Base-by-base conservation (phyloP, 2,329 filamentous ascomycete species). In the Fusarium sp. region DNA sequence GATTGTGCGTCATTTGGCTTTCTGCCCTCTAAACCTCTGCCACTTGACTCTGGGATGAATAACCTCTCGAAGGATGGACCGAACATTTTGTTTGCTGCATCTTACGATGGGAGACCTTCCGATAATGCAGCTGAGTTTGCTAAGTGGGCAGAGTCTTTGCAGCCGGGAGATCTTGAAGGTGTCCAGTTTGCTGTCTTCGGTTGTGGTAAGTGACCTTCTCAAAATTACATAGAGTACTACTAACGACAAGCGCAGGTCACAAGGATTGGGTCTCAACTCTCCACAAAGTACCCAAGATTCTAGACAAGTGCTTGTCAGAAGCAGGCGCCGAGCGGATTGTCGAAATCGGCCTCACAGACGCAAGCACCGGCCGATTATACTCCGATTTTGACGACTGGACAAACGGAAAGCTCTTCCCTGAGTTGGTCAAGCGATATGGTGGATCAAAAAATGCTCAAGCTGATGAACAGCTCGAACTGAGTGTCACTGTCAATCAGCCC, bases 361-460 rank as follows among this genome's bases (percentile, higher is more conserved):
- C 85, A 3, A 85, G 87, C 1, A 79, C 82, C 8, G 83, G 87
- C 7, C 88, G 91, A 67, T 88, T 91, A 78, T 90, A 91, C 64
- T 84, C 84, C 50, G 86, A 88, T 56, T 83, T 92, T 64, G 89
- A 92, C 64, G 79, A 79, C 14, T 93, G 90, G 90, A 83, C 88
- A 61, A 88, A 91, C 62, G 81, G 83, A 2, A 74, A 78, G 2
- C 74, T 85, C 6, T 85, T 82, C 78, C 81, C 83, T 0, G 79
- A 80, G 52, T 81, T 91, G 5, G 76, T 78, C 11, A 77, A 80
- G 1, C 80, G 79, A 61, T 80, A 83, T 46, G 70, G 66, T 0
- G 42, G 58, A 4, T 32, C 47, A 1, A 32, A 42, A 0, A 24
- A 24, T 23, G 10, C 46, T 4, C 54, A 67, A 11, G 62, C 68